Percentiles rank a stretch among this genome's conserved stretches.
These are phyloP conservation scores for Cladobotryum protrusum DNA, from an alignment of 2,329 filamentous ascomycete genomes.

Conservation along the genomic window DNA sequence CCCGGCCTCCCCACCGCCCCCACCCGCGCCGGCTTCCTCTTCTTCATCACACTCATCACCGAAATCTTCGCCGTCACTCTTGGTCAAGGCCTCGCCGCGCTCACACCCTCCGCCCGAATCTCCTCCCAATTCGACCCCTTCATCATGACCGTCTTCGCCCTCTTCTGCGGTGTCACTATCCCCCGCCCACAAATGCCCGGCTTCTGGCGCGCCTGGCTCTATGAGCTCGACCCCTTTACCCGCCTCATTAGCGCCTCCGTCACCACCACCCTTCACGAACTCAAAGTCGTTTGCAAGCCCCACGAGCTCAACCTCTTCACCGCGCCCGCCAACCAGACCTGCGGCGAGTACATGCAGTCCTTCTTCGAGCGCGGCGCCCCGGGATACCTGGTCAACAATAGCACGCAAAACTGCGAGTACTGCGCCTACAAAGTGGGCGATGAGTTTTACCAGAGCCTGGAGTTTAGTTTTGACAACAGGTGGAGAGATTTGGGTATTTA, in stretches of 20 bases:
- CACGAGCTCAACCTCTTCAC: conserved; percentile 62
- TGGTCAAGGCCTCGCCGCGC: conserved; percentile 67
- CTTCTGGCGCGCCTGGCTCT: conserved; percentile 77
- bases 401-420: conserved; percentile 65
- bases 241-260: conserved; percentile 75
- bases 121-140: conserved; percentile 76
- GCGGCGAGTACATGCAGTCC: conserved; percentile 66
- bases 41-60: conserved; percentile 76
- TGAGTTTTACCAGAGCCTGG: conserved; percentile 66
- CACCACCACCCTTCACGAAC: conserved; percentile 65
- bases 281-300: conserved; percentile 53
- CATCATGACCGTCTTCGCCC: conserved; percentile 71
- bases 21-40: conserved; percentile 73
- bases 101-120: conserved; percentile 75
- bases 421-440: conserved; percentile 77
- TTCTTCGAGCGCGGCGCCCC: conserved; percentile 64
- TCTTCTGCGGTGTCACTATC: conserved; percentile 86
- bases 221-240: conserved; percentile 78
- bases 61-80: conserved; percentile 80
- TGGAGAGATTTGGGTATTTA: conserved; percentile 84
- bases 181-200: conserved; percentile 68
- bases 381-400: conserved; percentile 65
- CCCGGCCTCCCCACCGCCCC: conserved; percentile 61
- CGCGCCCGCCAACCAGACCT: conserved; percentile 59
- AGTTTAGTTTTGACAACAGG: conserved; percentile 59